phyloP scores from a whole-genome alignment of 768 basidiomycete species.

The Arthromyces matolae region DNA sequence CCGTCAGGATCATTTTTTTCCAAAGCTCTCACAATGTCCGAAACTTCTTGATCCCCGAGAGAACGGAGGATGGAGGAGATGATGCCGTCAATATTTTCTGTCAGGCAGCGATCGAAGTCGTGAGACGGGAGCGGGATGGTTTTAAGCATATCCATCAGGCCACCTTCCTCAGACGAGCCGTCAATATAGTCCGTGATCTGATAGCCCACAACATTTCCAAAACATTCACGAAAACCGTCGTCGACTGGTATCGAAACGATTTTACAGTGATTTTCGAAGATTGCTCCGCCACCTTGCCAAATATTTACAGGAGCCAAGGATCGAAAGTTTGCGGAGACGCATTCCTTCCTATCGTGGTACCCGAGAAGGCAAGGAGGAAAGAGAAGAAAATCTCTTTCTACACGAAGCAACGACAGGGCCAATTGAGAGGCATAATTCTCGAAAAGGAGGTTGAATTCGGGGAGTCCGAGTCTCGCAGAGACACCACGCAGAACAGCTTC shows the following conservation, averaged over 20 bases:
- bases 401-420: constrained; percentile 58
- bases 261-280: constrained; percentile 63
- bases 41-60: constrained; percentile 55
- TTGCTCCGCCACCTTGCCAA: constrained; percentile 36
- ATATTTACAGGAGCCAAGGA: constrained; percentile 68
- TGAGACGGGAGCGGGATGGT: constrained; percentile 27
- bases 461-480: constrained; percentile 64
- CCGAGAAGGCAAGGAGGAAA: constrained; percentile 77
- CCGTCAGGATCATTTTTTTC: constrained; percentile 30
- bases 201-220: constrained; percentile 67
- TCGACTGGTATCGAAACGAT: constrained; percentile 43
- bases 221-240: constrained; percentile 58
- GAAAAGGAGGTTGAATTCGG: constrained; percentile 60
- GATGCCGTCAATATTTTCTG: constrained; percentile 51
- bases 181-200: constrained; percentile 50
- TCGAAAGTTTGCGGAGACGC: constrained; percentile 62
- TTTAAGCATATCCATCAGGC: constrained; percentile 34
- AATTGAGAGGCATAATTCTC: constrained; percentile 76
- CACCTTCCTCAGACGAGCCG: constrained; percentile 19
- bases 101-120: constrained; percentile 35
- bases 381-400: constrained; percentile 48
- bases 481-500: constrained; percentile 57
- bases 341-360: constrained; percentile 61
- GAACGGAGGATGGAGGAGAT: constrained; percentile 56
- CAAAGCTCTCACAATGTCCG: constrained; percentile 49